Percentiles rank a stretch among this genome's conserved stretches.
phyloP scores from a whole-genome alignment of 805 yeast species.

The Saccharomyces eubayanus region DNA sequence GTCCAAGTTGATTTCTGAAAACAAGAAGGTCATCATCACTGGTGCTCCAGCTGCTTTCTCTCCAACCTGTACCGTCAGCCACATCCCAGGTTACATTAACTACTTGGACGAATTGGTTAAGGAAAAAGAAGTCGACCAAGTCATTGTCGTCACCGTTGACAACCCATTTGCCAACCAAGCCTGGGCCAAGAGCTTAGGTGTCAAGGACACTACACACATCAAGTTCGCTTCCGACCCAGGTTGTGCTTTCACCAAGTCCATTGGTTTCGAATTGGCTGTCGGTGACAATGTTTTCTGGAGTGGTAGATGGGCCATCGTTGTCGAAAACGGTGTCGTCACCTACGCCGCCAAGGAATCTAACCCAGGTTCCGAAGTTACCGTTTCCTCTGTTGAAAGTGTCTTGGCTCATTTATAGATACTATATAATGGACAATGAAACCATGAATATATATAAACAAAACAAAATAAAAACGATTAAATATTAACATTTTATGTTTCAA shows the following conservation, averaged over 20 bases:
- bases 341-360: constrained; percentile 37
- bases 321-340: constrained; percentile 47
- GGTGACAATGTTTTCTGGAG: constrained; percentile 51
- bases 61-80: constrained; percentile 67
- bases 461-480: not conserved
- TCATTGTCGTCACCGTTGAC: constrained; percentile 57
- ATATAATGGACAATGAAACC: not conserved
- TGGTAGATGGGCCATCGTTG: constrained; percentile 64
- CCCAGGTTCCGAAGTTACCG: constrained; percentile 32
- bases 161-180: constrained; percentile 66
- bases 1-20: constrained; percentile 21
- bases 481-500: not conserved
- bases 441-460: not conserved
- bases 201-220: constrained; percentile 32
- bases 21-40: constrained; percentile 57
- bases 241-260: constrained; percentile 46
- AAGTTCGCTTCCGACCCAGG: constrained; percentile 62
- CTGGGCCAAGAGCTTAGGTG: constrained; percentile 45
- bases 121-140: constrained; percentile 53
- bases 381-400: constrained; percentile 30
- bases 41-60: constrained; percentile 86
- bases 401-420: constrained; percentile 23
- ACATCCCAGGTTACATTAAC: constrained; percentile 58
- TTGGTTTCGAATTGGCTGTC: constrained; percentile 52
- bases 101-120: constrained; percentile 41